Conservation (phyloP, 352 stramenopile species). For the Globisporangium emineosum region DNA sequence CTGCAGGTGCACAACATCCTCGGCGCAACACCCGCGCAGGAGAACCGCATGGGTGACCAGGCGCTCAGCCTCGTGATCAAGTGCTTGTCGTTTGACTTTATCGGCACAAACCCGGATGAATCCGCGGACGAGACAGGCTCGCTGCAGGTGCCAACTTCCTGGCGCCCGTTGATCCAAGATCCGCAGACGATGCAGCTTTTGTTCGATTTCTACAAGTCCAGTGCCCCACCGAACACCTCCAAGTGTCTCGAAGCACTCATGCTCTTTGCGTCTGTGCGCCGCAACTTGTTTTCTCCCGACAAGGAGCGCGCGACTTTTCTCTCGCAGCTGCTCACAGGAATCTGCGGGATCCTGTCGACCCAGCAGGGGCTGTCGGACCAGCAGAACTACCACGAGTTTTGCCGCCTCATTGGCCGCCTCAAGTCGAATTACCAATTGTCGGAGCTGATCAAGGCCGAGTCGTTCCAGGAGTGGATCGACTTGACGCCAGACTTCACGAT, state of each 20-base stretch:
- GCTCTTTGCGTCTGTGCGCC: slow-evolving; percentile 92
- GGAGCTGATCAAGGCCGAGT: slow-evolving; percentile 96
- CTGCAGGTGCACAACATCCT: slow-evolving; percentile 90
- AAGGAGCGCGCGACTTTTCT: slow-evolving; percentile 95
- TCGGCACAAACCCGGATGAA: slow-evolving; percentile 98
- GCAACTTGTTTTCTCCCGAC: slow-evolving; percentile 96
- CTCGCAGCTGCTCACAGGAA: slow-evolving; percentile 90
- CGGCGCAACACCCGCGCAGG: slow-evolving; percentile 78
- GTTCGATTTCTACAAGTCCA: slow-evolving; percentile 97
- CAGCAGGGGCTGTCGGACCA: slow-evolving; percentile 97
- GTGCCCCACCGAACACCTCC: slow-evolving; percentile 88
- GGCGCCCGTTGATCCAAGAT: slow-evolving; percentile 93
- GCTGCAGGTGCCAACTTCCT: slow-evolving; percentile 96
- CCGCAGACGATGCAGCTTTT: slow-evolving; percentile 93
- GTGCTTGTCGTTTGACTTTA: slow-evolving; percentile 99
- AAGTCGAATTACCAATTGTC: slow-evolving; percentile 99
- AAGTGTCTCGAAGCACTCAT: slow-evolving; percentile 97
- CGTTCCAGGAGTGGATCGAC: slow-evolving; percentile 97
- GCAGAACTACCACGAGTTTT: slow-evolving; percentile 99
- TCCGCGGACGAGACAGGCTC: slow-evolving; percentile 96
- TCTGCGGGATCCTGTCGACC: slow-evolving; percentile 92
- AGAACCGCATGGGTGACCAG: slow-evolving; percentile 92
- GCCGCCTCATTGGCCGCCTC: slow-evolving; percentile 93
- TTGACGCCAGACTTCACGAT: slow-evolving; percentile 95
- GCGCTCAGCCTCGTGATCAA: slow-evolving; percentile 91